Evolutionary conservation across 2,329 filamentous ascomycete genomes (phyloP), one percentile per base, ranked within the genome.

Genomic region (Scytalidium sp.): DNA sequence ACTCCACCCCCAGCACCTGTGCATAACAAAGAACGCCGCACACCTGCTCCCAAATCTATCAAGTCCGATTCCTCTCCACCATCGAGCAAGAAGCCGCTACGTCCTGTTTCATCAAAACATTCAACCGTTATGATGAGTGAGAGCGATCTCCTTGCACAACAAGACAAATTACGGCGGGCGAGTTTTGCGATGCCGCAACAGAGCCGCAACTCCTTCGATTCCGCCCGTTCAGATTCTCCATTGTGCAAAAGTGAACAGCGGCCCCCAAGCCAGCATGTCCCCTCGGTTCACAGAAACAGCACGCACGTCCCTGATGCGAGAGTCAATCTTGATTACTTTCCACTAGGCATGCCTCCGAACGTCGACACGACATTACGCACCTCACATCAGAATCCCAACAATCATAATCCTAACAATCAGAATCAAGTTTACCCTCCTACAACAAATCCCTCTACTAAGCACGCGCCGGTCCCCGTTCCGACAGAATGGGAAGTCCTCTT

Each of bases 401-500:
- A n/a, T n/a, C n/a, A n/a, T 15, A 36, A 36, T n/a, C 32, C 32
- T 36, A 36, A 36, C 15, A 36, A n/a, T n/a, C 60, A 68, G 55
- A 60, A 71, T 49, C 56, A 70, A 43, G 50, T 49, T 46, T 53
- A 49, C 55, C 61, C 49, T 55, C 63, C 13, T 50, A 56, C 41
- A 64, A 71, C 46, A 17, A 49, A 46, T 52, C 32, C 32, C 58
- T 58, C 71, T 48, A 66, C 73, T 58, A 57, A 68, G 46, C 55
- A 73, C 76, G 58, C 69, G 36, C 61, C 65, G 3, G 70, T 69
- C 15, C 76, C 85, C 11, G 83, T 83, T 1, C 72, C 84, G 8
- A 75, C 83, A 0, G 89, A 94, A 59, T 96, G 90, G 91, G 90
- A 96, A 66, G 83, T 85, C 2, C 76, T 96, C 0, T 76, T 96